Evolutionary conservation across 2,329 filamentous ascomycete species (phyloP), one percentile per base, ranked within the genome.

Genomic region (Colletotrichum phormii): DNA sequence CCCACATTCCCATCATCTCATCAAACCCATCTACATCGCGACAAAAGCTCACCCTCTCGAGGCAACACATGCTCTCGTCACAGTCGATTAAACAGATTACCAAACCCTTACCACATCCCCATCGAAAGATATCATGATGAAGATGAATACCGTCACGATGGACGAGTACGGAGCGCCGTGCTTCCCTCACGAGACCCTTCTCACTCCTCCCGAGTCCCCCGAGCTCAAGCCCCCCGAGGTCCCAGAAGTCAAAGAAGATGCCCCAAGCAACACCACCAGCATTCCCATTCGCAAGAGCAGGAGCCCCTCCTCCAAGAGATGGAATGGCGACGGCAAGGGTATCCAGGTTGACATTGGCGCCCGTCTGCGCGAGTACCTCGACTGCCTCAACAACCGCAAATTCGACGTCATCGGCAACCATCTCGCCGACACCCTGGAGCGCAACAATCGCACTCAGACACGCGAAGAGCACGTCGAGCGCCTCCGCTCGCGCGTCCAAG

Each of bases 291-390:
- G 54, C 26, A 69, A 72, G 22, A 64, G 37, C 35, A 59, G 42
- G 8, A 72, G 66, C 26, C 70, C 70, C 1, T 29, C 24, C 9
- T 57, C 62, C 33, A 26, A 55, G 66, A 12, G 66, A 0, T 60
- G 55, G 42, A 73, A 73, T 5, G 71, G 71, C 8, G 71, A 73
- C 24, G 71, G 71, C 5, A 72, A 70, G n/a, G 70, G 70, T 0
- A 73, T 73, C 9, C 71, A 73, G 55, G 67, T 73, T 42, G 71
- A 73, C 18, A 73, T 73, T 0, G 66, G 66, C 22, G 61, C 71
- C 22, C 71, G 71, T 0, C 55, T 73, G 24, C 71, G 71, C 66
- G 71, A 73, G 53, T 73, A 73, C 49, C 49, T 73, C 55, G 71
- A 73, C 60, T 73, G 71, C 46, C 60, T 73, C 26, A 73, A 73